A percentile compares a stretch with the other conserved stretches of the same genome.
Conservation (phyloP, 2,329 filamentous ascomycete species). For the Cladosporium sp. region DNA sequence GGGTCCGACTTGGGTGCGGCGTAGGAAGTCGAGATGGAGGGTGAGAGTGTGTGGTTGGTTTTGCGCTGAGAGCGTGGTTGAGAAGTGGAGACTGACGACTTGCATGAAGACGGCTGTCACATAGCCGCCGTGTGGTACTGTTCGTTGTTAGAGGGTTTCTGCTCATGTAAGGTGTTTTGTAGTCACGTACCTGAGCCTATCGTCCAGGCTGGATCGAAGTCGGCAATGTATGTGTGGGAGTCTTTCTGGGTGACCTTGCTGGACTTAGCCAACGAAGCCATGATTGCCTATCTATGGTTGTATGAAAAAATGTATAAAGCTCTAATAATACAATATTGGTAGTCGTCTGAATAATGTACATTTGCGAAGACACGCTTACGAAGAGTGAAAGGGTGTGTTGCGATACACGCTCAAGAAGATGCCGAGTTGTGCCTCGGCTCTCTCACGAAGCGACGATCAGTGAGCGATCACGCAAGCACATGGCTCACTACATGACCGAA, state of each 20-base stretch:
- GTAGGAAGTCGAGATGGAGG: slow-evolving; percentile 62
- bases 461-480: no score
- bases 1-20: slow-evolving; percentile 56
- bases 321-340: no score
- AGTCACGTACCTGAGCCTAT: slow-evolving; percentile 56
- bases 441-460: no score
- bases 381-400: no score
- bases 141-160: slow-evolving; percentile 10
- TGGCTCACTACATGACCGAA: no score
- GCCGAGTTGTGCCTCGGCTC: no score
- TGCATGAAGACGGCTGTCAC: slow-evolving; percentile 60
- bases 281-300: neutral
- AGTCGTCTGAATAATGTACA: no score
- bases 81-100: slow-evolving; percentile 57
- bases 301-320: no score
- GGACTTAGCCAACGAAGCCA: slow-evolving; percentile 31
- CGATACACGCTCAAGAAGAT: no score
- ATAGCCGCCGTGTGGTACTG: slow-evolving; percentile 69
- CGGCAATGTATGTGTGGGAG: slow-evolving; percentile 55
- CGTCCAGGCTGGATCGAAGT: slow-evolving; percentile 57
- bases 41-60: slow-evolving; percentile 61
- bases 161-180: neutral
- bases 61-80: slow-evolving; percentile 52
- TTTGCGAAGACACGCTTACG: no score
- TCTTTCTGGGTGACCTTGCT: slow-evolving; percentile 46